phyloP scores from a whole-genome alignment of 352 stramenopile genomes.

The Peronospora tabacina region DNA sequence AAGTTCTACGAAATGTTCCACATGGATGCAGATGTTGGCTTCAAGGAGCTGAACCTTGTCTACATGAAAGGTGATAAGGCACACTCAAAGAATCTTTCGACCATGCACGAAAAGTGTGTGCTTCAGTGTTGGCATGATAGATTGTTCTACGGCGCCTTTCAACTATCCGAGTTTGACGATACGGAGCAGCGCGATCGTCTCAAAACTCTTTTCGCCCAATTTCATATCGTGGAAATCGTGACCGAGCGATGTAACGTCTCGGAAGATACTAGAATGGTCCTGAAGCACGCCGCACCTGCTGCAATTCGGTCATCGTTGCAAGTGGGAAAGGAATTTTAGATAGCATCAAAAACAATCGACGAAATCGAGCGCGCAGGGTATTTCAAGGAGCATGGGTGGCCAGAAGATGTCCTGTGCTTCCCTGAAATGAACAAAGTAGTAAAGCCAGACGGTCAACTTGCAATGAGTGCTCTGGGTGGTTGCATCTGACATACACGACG shows the following conservation, averaged over 20 bases:
- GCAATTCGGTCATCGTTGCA: conserved; percentile 57
- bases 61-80: conserved; percentile 99
- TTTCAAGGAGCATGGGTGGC: conserved; percentile 77
- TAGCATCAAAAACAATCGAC: conserved; percentile 79
- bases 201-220: conserved; percentile 92
- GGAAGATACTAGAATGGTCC: conserved; percentile 56
- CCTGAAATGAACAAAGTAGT: conserved; percentile 73
- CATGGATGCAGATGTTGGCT: conserved; percentile 97
- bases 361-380: conserved; percentile 88
- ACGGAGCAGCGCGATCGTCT: conserved; percentile 91
- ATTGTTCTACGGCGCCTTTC: conserved; percentile 92
- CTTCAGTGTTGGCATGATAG: conserved; percentile 93
- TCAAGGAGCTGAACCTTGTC: conserved; percentile 92
- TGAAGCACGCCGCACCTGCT: conserved; percentile 62
- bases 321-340: conserved; percentile 85
- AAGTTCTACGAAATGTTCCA: conserved; percentile 97
- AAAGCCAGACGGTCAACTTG: conserved; percentile 46
- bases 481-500: conserved; percentile 76
- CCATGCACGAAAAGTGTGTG: conserved; percentile 32
- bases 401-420: conserved; percentile 42
- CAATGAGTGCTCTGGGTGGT: conserved; percentile 59
- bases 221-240: conserved; percentile 79
- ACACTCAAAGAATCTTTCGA: conserved; percentile 87
- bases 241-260: conserved; percentile 61
- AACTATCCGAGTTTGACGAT: conserved; percentile 96